Percentiles rank a stretch among this genome's conserved stretches.
phyloP scores from a whole-genome alignment of 2,329 filamentous ascomycete species.

The Emydomyces testavorans region DNA sequence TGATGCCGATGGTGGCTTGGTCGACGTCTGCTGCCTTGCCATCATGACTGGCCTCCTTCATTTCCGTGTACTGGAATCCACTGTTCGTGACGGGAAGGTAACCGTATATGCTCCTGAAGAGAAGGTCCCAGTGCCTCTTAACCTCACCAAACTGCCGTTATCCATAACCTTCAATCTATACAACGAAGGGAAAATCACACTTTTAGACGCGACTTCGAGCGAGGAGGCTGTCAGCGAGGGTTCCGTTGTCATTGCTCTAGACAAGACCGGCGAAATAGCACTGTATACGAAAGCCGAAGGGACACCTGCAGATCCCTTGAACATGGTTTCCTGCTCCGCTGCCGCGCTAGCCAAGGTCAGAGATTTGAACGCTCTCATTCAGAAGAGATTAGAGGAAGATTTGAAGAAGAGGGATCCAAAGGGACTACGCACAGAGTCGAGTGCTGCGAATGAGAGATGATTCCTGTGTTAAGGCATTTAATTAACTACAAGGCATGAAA shows the following conservation, averaged over 20 bases:
- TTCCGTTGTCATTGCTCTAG: slow-evolving; percentile 67
- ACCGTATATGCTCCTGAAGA: slow-evolving; percentile 76
- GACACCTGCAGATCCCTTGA: slow-evolving; percentile 64
- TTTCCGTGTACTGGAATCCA: slow-evolving; percentile 81
- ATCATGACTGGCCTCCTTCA: slow-evolving; percentile 81
- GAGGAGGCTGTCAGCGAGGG: slow-evolving; percentile 50
- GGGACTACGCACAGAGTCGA: slow-evolving; percentile 68
- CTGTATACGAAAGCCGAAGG: slow-evolving; percentile 87
- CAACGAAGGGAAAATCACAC: slow-evolving; percentile 34
- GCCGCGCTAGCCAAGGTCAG: slow-evolving; percentile 68
- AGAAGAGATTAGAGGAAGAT: slow-evolving; percentile 64
- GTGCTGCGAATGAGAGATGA: slow-evolving; percentile 73
- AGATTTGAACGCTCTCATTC: slow-evolving; percentile 63
- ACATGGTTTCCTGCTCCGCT: slow-evolving; percentile 63
- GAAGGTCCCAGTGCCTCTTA: slow-evolving; percentile 78
- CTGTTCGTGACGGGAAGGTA: slow-evolving; percentile 70
- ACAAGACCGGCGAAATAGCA: slow-evolving; percentile 80
- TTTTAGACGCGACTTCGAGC: slow-evolving; percentile 37
- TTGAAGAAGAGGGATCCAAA: slow-evolving; percentile 49
- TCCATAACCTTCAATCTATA: slow-evolving; percentile 86
- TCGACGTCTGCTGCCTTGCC: slow-evolving; percentile 75
- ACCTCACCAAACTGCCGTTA: slow-evolving; percentile 83
- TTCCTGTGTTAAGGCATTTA: neutral
- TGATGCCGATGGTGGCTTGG: slow-evolving; percentile 78
- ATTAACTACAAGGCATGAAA: neutral